A percentile compares a stretch with the other conserved stretches of the same genome.
Evolutionary conservation across 164 flowering plant species (phyloP).

Genomic region (Magnolia sinica): DNA sequence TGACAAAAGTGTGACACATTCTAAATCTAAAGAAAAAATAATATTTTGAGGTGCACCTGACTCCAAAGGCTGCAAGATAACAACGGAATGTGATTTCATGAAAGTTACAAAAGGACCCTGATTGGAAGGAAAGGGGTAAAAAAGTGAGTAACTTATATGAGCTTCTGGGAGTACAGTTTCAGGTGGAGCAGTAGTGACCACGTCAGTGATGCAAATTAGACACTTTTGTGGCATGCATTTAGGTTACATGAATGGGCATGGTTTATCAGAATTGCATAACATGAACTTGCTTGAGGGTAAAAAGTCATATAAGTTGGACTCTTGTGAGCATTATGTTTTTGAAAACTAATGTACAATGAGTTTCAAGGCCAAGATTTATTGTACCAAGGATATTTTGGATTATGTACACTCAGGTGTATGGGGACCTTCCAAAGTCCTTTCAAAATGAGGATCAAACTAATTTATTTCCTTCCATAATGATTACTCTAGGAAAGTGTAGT

Average conservation of each 20-base stretch:
- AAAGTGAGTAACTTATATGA: background rate
- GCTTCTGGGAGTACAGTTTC: background rate
- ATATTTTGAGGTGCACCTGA: slow-evolving; percentile 3
- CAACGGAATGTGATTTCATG: background rate
- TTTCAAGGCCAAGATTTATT: background rate
- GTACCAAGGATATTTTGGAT: slow-evolving; percentile 7
- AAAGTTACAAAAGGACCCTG: background rate
- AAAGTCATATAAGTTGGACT: background rate
- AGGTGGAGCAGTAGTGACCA: background rate
- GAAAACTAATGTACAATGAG: slow-evolving; percentile 13
- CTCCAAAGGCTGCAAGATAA: background rate
- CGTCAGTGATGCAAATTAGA: background rate
- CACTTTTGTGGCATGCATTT: slow-evolving; percentile 14
- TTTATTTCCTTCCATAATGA: slow-evolving; percentile 1
- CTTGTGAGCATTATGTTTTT: slow-evolving; percentile 19
- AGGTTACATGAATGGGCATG: slow-evolving; percentile 15
- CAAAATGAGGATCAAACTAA: background rate
- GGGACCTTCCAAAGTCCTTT: background rate
- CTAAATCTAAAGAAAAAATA: slow-evolving; percentile 4
- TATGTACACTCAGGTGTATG: slow-evolving; percentile 9
- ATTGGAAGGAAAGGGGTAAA: background rate
- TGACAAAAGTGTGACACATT: slow-evolving; percentile 2
- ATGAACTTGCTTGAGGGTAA: background rate
- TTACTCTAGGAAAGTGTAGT: too few species aligned
- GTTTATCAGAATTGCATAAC: slow-evolving; percentile 5